Conservation (phyloP, 768 basidiomycete genomes). For the Dacryopinax spathularia region DNA sequence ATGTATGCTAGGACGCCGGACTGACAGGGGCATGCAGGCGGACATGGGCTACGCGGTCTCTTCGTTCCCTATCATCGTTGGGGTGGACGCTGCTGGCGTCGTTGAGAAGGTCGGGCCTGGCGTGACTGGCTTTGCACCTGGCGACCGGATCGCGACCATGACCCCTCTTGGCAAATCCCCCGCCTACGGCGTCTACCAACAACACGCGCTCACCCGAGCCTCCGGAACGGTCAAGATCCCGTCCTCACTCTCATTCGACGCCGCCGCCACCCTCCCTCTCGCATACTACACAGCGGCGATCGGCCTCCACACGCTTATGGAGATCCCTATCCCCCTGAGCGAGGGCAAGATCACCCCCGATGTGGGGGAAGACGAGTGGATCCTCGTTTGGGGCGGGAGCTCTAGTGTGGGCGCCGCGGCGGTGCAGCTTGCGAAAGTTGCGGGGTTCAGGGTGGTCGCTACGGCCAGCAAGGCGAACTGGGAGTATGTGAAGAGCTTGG, state of each 20-base stretch:
- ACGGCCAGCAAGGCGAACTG: constrained; percentile 2
- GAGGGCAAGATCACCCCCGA: neutral
- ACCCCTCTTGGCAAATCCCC: neutral
- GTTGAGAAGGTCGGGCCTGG: constrained; percentile 39
- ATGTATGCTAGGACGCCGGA: neutral
- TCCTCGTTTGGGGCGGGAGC: constrained; percentile 5
- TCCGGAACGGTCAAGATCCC: constrained; percentile 26
- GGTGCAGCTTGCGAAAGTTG: constrained; percentile 1
- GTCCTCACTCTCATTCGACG: constrained; percentile 32
- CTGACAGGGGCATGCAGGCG: neutral
- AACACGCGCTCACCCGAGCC: neutral
- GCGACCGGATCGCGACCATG: constrained; percentile 27
- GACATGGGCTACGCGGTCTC: constrained; percentile 2
- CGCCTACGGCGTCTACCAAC: constrained; percentile 5
- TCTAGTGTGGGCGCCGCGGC: neutral
- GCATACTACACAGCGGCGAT: constrained; percentile 37
- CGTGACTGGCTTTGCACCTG: constrained; percentile 35
- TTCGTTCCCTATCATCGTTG: constrained; percentile 33
- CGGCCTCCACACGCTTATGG: constrained; percentile 26
- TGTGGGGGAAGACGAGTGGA: neutral
- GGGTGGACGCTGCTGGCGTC: constrained; percentile 38
- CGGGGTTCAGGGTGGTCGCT: constrained; percentile 5
- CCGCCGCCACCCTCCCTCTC: constrained; percentile 36
- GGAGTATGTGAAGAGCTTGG: neutral
- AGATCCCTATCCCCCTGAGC: neutral